Conservation (phyloP, 2,329 filamentous ascomycete genomes). For the Trichoderma sp. region DNA sequence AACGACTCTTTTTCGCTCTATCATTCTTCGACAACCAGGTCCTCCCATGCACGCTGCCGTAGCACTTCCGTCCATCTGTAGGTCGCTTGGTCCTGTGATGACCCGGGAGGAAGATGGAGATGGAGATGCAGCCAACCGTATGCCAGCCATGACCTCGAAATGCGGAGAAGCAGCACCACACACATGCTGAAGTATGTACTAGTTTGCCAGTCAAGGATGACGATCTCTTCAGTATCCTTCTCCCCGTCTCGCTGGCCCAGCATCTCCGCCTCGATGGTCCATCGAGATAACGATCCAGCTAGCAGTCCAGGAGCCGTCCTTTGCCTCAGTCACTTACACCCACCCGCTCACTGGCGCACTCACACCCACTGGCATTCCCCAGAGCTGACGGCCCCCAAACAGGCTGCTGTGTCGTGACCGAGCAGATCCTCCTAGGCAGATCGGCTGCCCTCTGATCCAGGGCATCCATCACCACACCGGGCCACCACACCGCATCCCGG, state of each 20-base stretch:
- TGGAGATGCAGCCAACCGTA: not conserved
- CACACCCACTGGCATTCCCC: not conserved
- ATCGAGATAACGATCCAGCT: not conserved
- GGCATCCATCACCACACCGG: slow-evolving; percentile 19
- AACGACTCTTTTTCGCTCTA: not conserved
- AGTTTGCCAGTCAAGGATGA: not conserved
- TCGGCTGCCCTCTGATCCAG: not conserved
- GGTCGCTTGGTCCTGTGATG: not conserved
- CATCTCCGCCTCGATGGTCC: not conserved
- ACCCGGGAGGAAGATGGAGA: not conserved
- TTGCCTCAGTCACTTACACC: not conserved
- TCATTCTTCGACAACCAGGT: not conserved
- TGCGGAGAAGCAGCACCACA: not conserved
- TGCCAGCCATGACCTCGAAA: not conserved
- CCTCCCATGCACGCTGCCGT: not conserved
- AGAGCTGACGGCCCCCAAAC: not conserved
- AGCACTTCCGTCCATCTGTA: not conserved
- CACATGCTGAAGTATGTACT: not conserved
- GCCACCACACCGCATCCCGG: slow-evolving; percentile 2
- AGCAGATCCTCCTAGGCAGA: not conserved
- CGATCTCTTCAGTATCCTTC: not conserved
- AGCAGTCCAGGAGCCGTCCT: not conserved
- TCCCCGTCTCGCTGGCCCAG: too few relatives aligned
- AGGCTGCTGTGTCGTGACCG: not conserved
- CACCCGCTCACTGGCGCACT: too few relatives aligned